A percentile compares a stretch with the other conserved stretches of the same genome.
Evolutionary conservation across 257 asterid genomes (phyloP).

Genomic region (Forsythia suspensa): DNA sequence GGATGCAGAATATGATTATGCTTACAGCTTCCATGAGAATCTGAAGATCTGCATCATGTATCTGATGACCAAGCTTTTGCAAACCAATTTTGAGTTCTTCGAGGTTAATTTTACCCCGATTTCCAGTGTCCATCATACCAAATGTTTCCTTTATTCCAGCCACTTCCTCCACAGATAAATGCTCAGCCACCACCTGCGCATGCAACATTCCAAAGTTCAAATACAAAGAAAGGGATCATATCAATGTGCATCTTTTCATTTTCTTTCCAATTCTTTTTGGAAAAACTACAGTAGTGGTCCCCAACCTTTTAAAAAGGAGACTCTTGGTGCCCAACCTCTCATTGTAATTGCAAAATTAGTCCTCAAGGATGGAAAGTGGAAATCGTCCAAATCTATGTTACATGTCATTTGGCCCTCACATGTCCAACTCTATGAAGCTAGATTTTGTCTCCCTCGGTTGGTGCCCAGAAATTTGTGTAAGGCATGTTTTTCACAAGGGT

Average conservation of each 20-base stretch:
- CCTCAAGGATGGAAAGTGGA: neutral
- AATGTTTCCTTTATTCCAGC: constrained; percentile 68
- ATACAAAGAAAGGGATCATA: neutral
- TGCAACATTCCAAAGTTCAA: constrained; percentile 13
- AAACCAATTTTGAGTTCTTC: constrained; percentile 56
- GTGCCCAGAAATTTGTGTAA: neutral
- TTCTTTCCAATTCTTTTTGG: neutral
- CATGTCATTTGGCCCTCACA: neutral
- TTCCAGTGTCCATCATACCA: constrained; percentile 50
- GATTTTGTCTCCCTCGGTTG: neutral
- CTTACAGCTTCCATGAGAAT: constrained; percentile 70
- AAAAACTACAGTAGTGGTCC: neutral
- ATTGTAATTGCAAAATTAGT: neutral
- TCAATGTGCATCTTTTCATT: neutral
- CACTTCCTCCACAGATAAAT: constrained; percentile 69
- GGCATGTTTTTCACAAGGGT: neutral
- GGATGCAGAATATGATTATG: neutral
- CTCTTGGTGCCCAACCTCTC: neutral
- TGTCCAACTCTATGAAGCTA: neutral
- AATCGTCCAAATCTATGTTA: neutral
- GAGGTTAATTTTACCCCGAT: constrained; percentile 45
- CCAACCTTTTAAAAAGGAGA: neutral
- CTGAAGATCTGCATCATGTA: constrained; percentile 51
- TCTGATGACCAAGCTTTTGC: constrained; percentile 61
- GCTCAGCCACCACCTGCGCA: constrained; percentile 63